Percentiles rank a stretch among this genome's conserved stretches.
Evolutionary conservation across 2,329 filamentous ascomycete genomes (phyloP).

Genomic region (Aquanectria penicillioides): DNA sequence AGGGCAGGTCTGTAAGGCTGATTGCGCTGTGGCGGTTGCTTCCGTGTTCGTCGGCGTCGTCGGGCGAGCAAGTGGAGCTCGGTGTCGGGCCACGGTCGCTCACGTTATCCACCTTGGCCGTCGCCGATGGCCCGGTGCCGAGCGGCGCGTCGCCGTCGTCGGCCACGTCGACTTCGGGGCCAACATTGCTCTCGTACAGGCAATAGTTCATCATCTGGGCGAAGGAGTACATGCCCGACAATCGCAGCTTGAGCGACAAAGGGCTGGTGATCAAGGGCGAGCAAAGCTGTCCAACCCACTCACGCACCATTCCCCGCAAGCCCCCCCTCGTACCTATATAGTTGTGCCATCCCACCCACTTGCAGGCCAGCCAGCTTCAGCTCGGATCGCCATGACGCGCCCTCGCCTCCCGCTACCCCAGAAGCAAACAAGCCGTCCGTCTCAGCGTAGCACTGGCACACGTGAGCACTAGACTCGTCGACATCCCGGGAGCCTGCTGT

Average conservation of each 20-base stretch:
- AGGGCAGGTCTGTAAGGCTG: constrained; percentile 43
- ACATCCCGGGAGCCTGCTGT: too few species aligned
- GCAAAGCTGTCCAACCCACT: too few species aligned
- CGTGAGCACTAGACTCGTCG: constrained; percentile 19
- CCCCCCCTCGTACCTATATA: too few species aligned
- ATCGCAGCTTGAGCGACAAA: background rate
- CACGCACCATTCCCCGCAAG: too few species aligned
- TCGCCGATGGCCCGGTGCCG: background rate
- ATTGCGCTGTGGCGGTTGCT: background rate
- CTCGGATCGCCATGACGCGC: too few species aligned
- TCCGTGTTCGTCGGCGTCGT: background rate
- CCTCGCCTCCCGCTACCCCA: too few species aligned
- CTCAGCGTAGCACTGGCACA: background rate
- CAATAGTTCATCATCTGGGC: constrained; percentile 12
- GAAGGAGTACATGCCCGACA: background rate
- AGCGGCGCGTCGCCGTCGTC: background rate
- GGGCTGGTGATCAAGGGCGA: background rate
- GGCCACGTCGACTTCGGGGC: constrained; percentile 8
- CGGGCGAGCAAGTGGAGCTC: constrained; percentile 1
- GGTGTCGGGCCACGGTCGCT: constrained; percentile 16
- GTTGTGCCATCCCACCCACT: too few species aligned
- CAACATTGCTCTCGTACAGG: constrained; percentile 23
- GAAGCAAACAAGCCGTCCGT: too few species aligned
- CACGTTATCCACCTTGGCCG: constrained; percentile 14
- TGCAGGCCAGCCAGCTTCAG: too few species aligned